Base-by-base conservation (phyloP, 2,329 filamentous ascomycete species). In the Botrytis elliptica region DNA sequence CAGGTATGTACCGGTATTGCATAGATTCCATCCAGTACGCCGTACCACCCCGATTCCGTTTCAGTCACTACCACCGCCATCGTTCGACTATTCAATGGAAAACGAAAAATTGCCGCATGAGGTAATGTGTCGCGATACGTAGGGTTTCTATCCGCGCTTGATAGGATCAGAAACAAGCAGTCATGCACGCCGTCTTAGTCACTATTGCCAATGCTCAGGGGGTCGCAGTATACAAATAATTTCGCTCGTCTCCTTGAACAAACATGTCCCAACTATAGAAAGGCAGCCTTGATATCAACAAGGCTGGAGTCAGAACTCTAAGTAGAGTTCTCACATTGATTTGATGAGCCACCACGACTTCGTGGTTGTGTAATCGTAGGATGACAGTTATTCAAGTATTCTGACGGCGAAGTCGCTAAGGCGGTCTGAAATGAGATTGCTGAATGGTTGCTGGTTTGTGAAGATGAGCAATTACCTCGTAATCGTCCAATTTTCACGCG, bases 331-430 rank as follows among this genome's bases (percentile, higher is more conserved):
- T 68, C 55, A 68, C 49, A 29, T n/a, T 68, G 40, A 33, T 68
- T 68, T 25, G 36, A 68, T 57, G 66, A 68, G 66, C 66, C 66
- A 57, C 66, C 66, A 68, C 66, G n/a, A 68, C 36, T 68, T 40
- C n/a, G 36, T 57, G 44, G 49, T 57, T 22, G 49, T 68, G 66
- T 33, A 33, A 42, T 42, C 66, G 36, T 68, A 33, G 36, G 36
- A 10, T 57, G 36, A 22, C 49, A 57, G 6, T 16, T 29, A 25
- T 33, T 57, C 66, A 22, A 33, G 10, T 57, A 33, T 22, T 22
- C 18, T 42, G 49, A 68, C 66, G 36, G 66, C 66, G 66, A 68
- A 68, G 66, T 68, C 66, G 66, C 66, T 42, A 9, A 22, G 66
- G 66, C 36, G 66, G 66, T 40, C 66, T 57, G 36, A 25, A 68